Percentiles rank a stretch among this genome's conserved stretches.
Conservation (phyloP, 2,329 filamentous ascomycete genomes). For the Diplodia sapinea region DNA sequence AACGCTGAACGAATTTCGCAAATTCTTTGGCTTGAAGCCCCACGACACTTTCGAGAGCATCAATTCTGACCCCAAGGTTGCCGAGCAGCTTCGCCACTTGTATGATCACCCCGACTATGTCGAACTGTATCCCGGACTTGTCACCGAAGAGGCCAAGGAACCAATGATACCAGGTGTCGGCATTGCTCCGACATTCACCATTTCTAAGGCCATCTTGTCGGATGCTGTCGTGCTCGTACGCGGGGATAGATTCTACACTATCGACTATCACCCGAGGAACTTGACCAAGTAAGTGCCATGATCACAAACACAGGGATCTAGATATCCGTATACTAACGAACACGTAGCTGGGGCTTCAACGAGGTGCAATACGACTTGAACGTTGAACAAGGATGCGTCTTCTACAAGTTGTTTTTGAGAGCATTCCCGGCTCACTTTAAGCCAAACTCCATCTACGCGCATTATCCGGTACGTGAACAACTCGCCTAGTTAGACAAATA, state of each 20-base stretch:
- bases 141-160: conserved; percentile 74
- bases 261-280: conserved; percentile 69
- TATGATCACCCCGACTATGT: conserved; percentile 81
- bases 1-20: conserved; percentile 81
- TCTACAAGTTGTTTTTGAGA: conserved; percentile 77
- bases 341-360: conserved; percentile 70
- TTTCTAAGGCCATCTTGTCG: conserved; percentile 74
- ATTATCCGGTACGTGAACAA: conserved; percentile 61
- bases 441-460: conserved; percentile 76
- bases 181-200: conserved; percentile 75
- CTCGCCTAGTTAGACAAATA: background rate
- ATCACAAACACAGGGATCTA: background rate
- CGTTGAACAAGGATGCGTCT: conserved; percentile 78
- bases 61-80: conserved; percentile 75
- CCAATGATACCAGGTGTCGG: conserved; percentile 72
- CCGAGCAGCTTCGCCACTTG: conserved; percentile 60
- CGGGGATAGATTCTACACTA: conserved; percentile 76
- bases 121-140: conserved; percentile 76
- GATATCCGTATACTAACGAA: background rate
- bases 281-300: conserved; percentile 63
- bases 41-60: conserved; percentile 82
- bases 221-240: conserved; percentile 77
- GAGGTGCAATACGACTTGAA: conserved; percentile 74
- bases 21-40: conserved; percentile 77
- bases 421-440: conserved; percentile 79